Evolutionary conservation across 345 rosid genomes (phyloP).

Genomic region (Camelina sativa): DNA sequence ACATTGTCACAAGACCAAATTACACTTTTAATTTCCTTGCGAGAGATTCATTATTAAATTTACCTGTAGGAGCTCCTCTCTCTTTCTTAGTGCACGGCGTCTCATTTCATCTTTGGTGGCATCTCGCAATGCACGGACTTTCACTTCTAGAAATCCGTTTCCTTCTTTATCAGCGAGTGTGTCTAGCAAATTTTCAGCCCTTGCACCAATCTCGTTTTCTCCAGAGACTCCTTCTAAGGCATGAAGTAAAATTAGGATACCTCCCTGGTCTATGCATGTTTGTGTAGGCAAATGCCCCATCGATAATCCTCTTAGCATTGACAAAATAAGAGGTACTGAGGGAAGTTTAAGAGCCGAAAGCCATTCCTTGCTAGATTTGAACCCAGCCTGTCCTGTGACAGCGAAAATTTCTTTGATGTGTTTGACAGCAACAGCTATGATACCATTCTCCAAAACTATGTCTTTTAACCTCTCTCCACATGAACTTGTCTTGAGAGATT

Average conservation of each 20-base stretch:
- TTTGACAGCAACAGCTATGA: constrained; percentile 75
- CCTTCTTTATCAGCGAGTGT: constrained; percentile 88
- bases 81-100: constrained; percentile 81
- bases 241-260: constrained; percentile 83
- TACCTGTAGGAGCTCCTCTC: constrained; percentile 90
- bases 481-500: constrained; percentile 96
- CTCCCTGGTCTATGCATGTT: constrained; percentile 82
- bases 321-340: constrained; percentile 86
- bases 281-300: constrained; percentile 95
- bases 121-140: constrained; percentile 72
- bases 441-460: constrained; percentile 87
- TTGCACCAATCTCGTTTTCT: constrained; percentile 95
- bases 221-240: constrained; percentile 92
- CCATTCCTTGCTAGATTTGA: constrained; percentile 79
- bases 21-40: constrained; percentile 13
- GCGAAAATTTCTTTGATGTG: constrained; percentile 79
- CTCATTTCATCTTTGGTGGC: constrained; percentile 97
- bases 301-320: constrained; percentile 95
- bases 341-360: constrained; percentile 73
- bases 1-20: constrained; percentile 33
- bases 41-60: constrained; percentile 26
- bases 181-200: constrained; percentile 97
- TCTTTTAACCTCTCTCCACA: constrained; percentile 97
- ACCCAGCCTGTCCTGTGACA: constrained; percentile 78
- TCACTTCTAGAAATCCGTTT: constrained; percentile 89